Evolutionary conservation across 352 stramenopile species (phyloP).

Genomic region (Globisporangium apiculatum): DNA sequence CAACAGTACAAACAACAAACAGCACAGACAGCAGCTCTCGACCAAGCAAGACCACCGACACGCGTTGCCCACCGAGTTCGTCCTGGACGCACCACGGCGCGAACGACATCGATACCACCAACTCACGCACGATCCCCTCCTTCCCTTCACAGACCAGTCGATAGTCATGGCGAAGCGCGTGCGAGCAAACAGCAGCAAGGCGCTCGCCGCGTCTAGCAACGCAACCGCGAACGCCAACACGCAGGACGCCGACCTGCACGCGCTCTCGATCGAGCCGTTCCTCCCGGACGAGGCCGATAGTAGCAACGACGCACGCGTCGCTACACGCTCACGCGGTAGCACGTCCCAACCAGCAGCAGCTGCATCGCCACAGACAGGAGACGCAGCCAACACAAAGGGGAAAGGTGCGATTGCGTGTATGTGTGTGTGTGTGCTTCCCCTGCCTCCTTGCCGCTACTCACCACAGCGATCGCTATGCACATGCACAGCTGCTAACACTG

Average conservation of each 20-base stretch:
- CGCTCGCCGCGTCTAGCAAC: background rate
- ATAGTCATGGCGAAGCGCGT: conserved; percentile 59
- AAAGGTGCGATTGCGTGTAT: conserved; percentile 1
- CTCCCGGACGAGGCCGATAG: background rate
- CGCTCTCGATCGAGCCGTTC: conserved; percentile 9
- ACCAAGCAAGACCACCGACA: no score
- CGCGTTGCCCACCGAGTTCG: no score
- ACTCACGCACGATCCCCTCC: no score
- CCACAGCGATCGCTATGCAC: background rate
- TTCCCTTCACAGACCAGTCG: no score
- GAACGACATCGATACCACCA: no score
- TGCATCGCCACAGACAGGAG: background rate
- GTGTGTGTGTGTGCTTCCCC: background rate
- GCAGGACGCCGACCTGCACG: conserved; percentile 9
- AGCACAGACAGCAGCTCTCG: no score
- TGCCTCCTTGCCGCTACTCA: background rate
- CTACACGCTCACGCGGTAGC: conserved; percentile 3
- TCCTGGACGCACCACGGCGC: no score
- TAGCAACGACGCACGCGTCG: background rate
- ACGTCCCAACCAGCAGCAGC: background rate
- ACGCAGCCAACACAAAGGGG: conserved; percentile 2
- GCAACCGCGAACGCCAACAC: conserved; percentile 4
- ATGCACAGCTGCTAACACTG: background rate
- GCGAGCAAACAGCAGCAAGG: conserved; percentile 17
- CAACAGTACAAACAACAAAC: no score